These are phyloP conservation scores for Bolboschoenus planiculmis DNA, from an alignment of 176 grass and related monocot genomes.

Conservation along the genomic window DNA sequence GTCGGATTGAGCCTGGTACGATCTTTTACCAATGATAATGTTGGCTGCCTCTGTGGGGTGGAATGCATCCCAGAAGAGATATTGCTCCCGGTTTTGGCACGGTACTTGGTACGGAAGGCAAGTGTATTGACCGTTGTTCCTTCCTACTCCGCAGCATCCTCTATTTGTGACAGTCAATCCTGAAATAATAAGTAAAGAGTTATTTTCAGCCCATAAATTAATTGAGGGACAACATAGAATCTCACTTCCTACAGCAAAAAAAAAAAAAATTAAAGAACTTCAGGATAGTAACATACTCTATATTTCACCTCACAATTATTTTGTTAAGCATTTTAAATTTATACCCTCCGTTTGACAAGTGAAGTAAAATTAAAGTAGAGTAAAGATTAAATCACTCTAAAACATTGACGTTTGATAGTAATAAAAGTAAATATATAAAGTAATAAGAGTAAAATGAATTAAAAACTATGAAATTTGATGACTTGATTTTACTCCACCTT, in stretches of 20 bases:
- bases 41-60: slow-evolving; percentile 88
- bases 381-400: no score
- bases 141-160: slow-evolving; percentile 89
- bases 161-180: slow-evolving; percentile 55
- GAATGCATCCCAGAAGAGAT: slow-evolving; percentile 98
- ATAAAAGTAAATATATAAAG: no score
- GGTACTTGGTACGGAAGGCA: slow-evolving; percentile 83
- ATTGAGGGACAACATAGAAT: background rate
- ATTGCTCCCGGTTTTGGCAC: slow-evolving; percentile 57
- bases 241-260: background rate
- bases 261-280: background rate
- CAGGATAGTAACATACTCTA: no score
- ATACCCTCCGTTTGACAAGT: no score
- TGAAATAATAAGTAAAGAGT: background rate
- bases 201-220: background rate
- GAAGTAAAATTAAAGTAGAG: no score
- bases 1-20: slow-evolving; percentile 53
- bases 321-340: background rate
- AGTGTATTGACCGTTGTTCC: slow-evolving; percentile 97
- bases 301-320: background rate
- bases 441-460: no score
- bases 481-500: no score
- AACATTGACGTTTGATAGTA: no score
- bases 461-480: no score
- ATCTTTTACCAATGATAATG: slow-evolving; percentile 64